Percentiles rank a stretch among this genome's conserved stretches.
These are phyloP conservation scores for Eucalyptus curtisii DNA, from an alignment of 345 rosid genomes.

Conservation along the genomic window DNA sequence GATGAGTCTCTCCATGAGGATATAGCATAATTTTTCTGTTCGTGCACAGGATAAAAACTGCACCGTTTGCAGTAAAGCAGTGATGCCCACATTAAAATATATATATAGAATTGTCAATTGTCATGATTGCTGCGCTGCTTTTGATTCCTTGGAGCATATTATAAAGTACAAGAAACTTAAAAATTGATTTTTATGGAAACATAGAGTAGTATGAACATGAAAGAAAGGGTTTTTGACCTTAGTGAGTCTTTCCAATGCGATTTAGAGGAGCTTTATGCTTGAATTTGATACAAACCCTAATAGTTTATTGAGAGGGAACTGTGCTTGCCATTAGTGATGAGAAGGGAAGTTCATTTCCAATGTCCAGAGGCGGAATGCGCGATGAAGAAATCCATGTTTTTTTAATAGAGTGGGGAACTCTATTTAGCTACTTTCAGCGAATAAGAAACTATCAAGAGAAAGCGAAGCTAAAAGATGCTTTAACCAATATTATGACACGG, in stretches of 20 bases:
- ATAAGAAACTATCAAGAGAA: background rate
- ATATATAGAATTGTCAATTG: background rate
- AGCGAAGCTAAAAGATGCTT: background rate
- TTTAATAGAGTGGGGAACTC: background rate
- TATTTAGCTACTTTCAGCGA: background rate
- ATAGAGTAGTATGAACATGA: background rate
- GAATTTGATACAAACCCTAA: background rate
- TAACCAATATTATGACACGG: background rate
- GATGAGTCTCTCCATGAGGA: background rate
- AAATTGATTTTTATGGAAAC: background rate
- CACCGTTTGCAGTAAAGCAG: background rate
- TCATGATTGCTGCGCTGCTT: background rate
- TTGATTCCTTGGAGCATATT: background rate
- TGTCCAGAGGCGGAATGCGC: background rate
- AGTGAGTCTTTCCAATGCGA: background rate
- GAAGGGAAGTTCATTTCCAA: background rate
- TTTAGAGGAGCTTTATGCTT: background rate
- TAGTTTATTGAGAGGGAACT: background rate
- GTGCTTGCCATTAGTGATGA: background rate
- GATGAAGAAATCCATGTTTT: background rate
- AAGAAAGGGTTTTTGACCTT: background rate
- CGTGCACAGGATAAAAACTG: background rate
- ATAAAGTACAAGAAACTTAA: background rate
- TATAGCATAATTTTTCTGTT: background rate
- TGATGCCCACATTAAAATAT: background rate